phyloP scores from a whole-genome alignment of 2,329 filamentous ascomycete species.

The Aspergillus ochraceus region DNA sequence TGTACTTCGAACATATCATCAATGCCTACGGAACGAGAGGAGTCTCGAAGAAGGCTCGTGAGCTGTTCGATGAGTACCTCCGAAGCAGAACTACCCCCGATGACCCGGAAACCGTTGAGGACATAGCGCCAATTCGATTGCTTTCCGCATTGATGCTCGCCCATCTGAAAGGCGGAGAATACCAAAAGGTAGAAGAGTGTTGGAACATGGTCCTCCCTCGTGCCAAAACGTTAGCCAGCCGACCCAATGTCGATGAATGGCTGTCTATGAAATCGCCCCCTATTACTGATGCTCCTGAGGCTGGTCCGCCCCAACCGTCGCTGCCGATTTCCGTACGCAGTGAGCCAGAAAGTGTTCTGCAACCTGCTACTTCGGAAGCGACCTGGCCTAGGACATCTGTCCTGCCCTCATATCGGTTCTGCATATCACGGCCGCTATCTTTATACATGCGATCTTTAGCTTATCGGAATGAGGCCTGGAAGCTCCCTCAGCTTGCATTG shows the following conservation, averaged over 20 bases:
- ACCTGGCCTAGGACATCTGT: constrained; percentile 19
- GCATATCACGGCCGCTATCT: constrained; percentile 51
- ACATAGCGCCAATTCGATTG: constrained; percentile 54
- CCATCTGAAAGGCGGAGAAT: constrained; percentile 58
- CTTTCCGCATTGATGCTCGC: constrained; percentile 68
- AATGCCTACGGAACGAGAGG: constrained; percentile 53
- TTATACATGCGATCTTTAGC: constrained; percentile 55
- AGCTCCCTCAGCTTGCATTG: constrained; percentile 54
- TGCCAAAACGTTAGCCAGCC: constrained; percentile 47
- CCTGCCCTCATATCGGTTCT: constrained; percentile 46
- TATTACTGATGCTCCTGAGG: neutral
- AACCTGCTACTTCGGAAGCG: neutral
- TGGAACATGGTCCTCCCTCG: constrained; percentile 65
- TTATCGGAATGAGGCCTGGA: constrained; percentile 54
- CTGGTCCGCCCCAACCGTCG: constrained; percentile 13
- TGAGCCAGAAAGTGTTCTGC: constrained; percentile 6
- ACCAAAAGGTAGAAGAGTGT: constrained; percentile 61
- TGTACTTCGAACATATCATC: constrained; percentile 58
- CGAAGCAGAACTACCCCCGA: constrained; percentile 10
- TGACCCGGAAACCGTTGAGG: constrained; percentile 16
- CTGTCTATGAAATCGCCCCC: constrained; percentile 11
- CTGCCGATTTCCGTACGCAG: constrained; percentile 4
- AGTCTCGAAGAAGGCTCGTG: constrained; percentile 50
- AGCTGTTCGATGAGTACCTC: constrained; percentile 58
- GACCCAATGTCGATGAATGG: constrained; percentile 30